Conservation (phyloP, 1,284 basidiomycete species). For the Phylloporus sp. region DNA sequence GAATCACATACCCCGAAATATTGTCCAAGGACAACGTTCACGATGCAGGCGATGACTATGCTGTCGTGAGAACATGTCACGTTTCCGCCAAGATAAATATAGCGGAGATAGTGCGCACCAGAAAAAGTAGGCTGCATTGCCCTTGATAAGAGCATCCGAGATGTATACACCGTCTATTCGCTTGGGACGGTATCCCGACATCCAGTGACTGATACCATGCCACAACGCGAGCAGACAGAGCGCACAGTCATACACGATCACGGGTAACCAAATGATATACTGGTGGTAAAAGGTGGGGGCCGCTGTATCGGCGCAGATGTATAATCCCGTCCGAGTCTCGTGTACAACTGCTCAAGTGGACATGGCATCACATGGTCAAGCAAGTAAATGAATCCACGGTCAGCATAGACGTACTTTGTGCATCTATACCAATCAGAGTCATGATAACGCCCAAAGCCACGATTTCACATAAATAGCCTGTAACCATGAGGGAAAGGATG, state of each 20-base stretch:
- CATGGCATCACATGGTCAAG: background rate
- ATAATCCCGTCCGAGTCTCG: conserved; percentile 12
- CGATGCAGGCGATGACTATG: conserved; percentile 8
- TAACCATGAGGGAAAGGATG: conserved; percentile 11
- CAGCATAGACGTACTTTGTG: conserved; percentile 1
- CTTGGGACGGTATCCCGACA: conserved; percentile 7
- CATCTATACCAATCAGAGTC: conserved; percentile 2
- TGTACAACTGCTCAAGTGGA: conserved; percentile 12
- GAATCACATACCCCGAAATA: conserved; percentile 11
- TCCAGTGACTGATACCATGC: conserved; percentile 17
- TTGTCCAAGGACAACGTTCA: conserved; percentile 8
- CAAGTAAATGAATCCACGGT: background rate
- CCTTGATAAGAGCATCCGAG: conserved; percentile 21
- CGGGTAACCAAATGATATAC: conserved; percentile 29
- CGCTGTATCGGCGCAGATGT: conserved; percentile 25
- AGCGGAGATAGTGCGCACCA: conserved; percentile 21
- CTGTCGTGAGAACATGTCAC: conserved; percentile 4
- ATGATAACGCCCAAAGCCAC: conserved; percentile 5
- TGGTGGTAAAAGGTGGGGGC: conserved; percentile 16
- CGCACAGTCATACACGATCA: conserved; percentile 17
- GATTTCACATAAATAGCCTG: conserved; percentile 13
- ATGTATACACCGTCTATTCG: conserved; percentile 10
- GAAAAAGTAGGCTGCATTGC: conserved; percentile 27
- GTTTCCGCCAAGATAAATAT: background rate
- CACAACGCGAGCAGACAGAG: conserved; percentile 28